Base-by-base conservation (phyloP, 2,329 filamentous ascomycete species). In the Teratosphaeria nubilosa region DNA sequence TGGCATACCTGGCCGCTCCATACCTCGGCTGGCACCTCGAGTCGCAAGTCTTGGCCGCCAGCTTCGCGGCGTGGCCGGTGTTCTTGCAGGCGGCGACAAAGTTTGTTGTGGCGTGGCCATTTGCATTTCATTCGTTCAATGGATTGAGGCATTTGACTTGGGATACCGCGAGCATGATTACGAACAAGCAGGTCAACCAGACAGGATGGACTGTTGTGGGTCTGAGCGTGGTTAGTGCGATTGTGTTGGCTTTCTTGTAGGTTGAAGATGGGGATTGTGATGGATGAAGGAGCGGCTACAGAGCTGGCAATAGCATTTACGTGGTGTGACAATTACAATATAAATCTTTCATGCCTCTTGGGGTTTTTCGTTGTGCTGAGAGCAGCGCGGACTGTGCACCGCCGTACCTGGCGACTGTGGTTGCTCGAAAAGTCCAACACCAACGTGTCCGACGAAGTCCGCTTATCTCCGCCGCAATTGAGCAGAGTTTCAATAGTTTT, bases 1-100 rank as follows among this genome's bases (percentile, higher is more conserved):
- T 85, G 64, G 83, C 86, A 57, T 96, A 96, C 80, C 86, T 96
- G 61, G 82, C 82, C 64, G 86, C 90, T 0, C 91, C 91, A 5
- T 75, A 87, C 51, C 74, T 90, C 57, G 91, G 86, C 64, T 86
- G 82, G 81, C 83, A 88, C 70, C 73, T 89, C 56, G 85, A 87
- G 72, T 82, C 78, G 30, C 81, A 81, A 24, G 81, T 78, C 24
- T 72, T 89, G 68, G 85, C 84, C 7, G 84, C 84, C 34, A 78
- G 81, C 25, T 85, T 89, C 69, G 86, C 79, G 6, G 76, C 80
- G 51, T 81, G 84, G 72, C 84, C 85, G 1, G 61, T 83, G 10
- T 73, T 76, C 16, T 77, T 78, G 30, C 86, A 89, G 77, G 66
- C 86, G 24, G 65, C 72, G 20, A 69, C 84, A 24, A 90, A 89